Conservation (phyloP, 2,329 filamentous ascomycete species). For the Phyllosticta citriasiana region DNA sequence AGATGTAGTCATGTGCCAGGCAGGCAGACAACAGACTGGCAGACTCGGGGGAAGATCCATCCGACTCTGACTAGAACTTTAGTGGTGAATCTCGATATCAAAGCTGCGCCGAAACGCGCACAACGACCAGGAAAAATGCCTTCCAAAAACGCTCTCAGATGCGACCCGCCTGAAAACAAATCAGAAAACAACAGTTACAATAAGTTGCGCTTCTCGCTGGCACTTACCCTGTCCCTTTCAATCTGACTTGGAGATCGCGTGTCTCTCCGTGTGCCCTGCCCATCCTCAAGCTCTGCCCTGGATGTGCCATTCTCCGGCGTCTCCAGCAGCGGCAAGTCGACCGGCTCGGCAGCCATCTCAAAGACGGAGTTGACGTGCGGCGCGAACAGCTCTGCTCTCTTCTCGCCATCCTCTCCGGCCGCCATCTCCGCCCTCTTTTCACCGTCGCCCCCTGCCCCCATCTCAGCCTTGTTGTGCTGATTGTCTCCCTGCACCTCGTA, state of each 20-base stretch:
- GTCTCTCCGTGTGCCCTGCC: not conserved
- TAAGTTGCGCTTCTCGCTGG: not conserved
- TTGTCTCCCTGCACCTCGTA: slow-evolving; percentile 6
- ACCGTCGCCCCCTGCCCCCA: not conserved
- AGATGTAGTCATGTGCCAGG: too few species aligned
- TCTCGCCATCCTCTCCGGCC: not conserved
- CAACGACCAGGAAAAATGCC: too few species aligned
- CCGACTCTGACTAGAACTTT: too few species aligned
- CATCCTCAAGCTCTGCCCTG: not conserved
- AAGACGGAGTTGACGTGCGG: not conserved
- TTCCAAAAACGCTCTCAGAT: too few species aligned
- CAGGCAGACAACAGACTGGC: too few species aligned
- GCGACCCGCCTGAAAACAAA: not conserved
- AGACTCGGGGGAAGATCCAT: too few species aligned
- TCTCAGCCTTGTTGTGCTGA: not conserved
- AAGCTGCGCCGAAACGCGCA: too few species aligned
- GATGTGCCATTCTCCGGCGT: not conserved
- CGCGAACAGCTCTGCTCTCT: not conserved
- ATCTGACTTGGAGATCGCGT: not conserved
- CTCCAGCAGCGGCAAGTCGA: slow-evolving; percentile 4
- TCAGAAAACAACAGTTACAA: not conserved
- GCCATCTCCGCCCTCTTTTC: not conserved
- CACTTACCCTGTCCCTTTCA: not conserved
- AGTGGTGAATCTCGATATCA: too few species aligned
- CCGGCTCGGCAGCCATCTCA: slow-evolving; percentile 4